Conservation (phyloP, 2,329 filamentous ascomycete genomes). For the Rhexocercosporidium sp. region DNA sequence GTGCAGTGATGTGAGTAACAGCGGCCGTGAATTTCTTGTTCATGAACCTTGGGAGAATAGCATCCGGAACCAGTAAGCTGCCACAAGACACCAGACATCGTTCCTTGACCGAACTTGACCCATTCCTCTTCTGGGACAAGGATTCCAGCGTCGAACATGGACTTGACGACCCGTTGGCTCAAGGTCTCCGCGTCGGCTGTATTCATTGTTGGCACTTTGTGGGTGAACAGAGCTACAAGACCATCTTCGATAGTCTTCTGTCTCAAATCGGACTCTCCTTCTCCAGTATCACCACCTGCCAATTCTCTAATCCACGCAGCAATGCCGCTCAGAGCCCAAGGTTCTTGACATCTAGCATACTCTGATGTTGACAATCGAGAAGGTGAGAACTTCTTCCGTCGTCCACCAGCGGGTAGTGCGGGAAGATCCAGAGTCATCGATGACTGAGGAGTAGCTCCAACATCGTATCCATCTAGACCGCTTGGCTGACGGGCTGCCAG, state of each 20-base stretch:
- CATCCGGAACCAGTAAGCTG: slow-evolving; percentile 92
- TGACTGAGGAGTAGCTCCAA: slow-evolving; percentile 51
- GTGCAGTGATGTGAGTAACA: slow-evolving; percentile 97
- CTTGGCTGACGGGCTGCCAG: slow-evolving; percentile 56
- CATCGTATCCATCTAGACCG: slow-evolving; percentile 62
- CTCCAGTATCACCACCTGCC: slow-evolving; percentile 58
- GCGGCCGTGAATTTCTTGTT: slow-evolving; percentile 66
- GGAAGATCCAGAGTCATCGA: slow-evolving; percentile 80
- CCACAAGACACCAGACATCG: slow-evolving; percentile 87
- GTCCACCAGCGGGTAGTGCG: slow-evolving; percentile 77
- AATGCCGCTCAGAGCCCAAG: slow-evolving; percentile 92
- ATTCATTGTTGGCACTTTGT: slow-evolving; percentile 98
- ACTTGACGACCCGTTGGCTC: slow-evolving; percentile 75
- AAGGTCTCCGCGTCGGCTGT: slow-evolving; percentile 93
- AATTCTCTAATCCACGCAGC: slow-evolving; percentile 86
- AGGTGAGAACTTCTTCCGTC: slow-evolving; percentile 84
- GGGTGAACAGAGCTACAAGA: slow-evolving; percentile 85
- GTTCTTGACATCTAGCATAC: slow-evolving; percentile 83
- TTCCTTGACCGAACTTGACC: slow-evolving; percentile 86
- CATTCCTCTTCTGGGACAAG: slow-evolving; percentile 93
- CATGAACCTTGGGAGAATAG: slow-evolving; percentile 84
- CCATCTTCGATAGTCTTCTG: slow-evolving; percentile 86
- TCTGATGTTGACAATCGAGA: slow-evolving; percentile 81
- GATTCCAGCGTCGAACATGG: slow-evolving; percentile 80
- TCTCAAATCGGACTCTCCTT: slow-evolving; percentile 88